Percentiles rank a stretch among this genome's conserved stretches.
phyloP scores from a whole-genome alignment of 768 basidiomycete species.

The Tricholoma furcatifolium region DNA sequence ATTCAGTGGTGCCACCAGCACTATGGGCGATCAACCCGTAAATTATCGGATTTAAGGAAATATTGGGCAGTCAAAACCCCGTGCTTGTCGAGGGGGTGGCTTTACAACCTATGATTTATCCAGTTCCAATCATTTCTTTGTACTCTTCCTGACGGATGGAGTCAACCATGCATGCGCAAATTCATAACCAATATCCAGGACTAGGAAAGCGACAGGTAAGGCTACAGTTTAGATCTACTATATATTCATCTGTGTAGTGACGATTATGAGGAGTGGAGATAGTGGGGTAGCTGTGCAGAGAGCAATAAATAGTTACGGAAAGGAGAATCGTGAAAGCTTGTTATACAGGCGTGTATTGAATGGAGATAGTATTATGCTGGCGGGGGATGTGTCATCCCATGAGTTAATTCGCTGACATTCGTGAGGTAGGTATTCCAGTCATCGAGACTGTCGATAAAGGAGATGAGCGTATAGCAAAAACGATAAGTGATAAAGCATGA shows the following conservation, averaged over 20 bases:
- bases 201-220: background rate
- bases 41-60: too few species aligned
- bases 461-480: background rate
- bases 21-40: too few species aligned
- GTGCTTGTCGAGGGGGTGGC: too few species aligned
- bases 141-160: too few species aligned
- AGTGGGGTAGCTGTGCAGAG: background rate
- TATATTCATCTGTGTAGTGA: background rate
- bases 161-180: background rate
- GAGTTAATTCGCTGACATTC: slow-evolving; percentile 39
- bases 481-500: slow-evolving; percentile 5
- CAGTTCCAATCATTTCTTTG: too few species aligned
- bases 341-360: background rate
- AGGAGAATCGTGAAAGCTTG: background rate
- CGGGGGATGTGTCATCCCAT: slow-evolving; percentile 17
- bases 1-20: too few species aligned
- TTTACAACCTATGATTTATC: too few species aligned
- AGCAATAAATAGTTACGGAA: background rate
- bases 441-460: slow-evolving; percentile 31
- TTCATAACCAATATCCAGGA: background rate
- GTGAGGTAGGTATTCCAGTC: slow-evolving; percentile 45
- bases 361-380: background rate
- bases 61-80: too few species aligned
- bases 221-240: slow-evolving; percentile 1
- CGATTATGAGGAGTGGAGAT: background rate